Evolutionary conservation across 2,329 filamentous ascomycete genomes (phyloP).

Genomic region (Microdochium paspali): DNA sequence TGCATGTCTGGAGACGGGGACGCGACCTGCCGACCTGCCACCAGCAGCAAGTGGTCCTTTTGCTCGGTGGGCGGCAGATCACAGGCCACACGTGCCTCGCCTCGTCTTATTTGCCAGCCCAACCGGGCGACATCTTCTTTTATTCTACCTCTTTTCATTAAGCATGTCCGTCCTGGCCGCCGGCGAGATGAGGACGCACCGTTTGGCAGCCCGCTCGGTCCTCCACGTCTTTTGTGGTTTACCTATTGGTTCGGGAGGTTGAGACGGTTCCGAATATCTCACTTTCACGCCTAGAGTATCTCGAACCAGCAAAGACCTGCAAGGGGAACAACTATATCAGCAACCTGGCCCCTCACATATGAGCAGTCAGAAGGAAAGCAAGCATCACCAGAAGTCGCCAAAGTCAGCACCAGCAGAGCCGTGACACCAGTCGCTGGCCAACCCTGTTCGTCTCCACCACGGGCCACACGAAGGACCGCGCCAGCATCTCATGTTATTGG

Average conservation of each 20-base stretch:
- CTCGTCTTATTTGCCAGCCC: no score
- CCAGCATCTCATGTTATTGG: not conserved
- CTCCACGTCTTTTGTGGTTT: not conserved
- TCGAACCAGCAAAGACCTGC: no score
- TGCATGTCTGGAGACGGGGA: not conserved
- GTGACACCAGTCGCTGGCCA: no score
- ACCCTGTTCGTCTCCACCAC: no score
- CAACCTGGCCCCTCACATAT: no score
- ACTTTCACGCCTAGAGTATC: no score
- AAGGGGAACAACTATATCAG: no score
- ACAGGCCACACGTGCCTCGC: not conserved
- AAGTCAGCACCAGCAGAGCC: not conserved
- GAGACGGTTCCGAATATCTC: not conserved
- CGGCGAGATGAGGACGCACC: not conserved
- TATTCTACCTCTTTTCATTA: not conserved
- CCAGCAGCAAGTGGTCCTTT: not conserved
- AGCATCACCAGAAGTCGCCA: not conserved
- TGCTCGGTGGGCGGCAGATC: not conserved
- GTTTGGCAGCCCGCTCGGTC: not conserved
- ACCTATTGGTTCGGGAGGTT: not conserved
- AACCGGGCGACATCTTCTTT: not conserved
- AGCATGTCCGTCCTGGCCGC: not conserved
- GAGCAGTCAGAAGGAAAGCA: no score
- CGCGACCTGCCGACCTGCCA: no score
- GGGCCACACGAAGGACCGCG: no score